Base-by-base conservation (phyloP, 495 filamentous ascomycete species). In the Tuber brumale region DNA sequence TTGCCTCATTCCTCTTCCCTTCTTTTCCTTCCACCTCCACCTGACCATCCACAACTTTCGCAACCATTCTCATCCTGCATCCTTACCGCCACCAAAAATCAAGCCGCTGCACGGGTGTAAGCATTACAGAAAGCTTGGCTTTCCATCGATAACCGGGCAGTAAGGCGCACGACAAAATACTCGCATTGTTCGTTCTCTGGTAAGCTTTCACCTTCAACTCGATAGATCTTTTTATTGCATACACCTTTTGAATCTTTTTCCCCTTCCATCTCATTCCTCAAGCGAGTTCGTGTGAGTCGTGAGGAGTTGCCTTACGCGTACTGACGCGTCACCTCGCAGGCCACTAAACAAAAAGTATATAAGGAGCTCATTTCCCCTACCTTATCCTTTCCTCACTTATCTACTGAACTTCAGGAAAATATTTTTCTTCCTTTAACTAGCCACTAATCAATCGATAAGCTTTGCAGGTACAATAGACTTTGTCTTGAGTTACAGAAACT, bases 321-420 rank as follows among this genome's bases (percentile, higher is more conserved):
- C 27, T 31, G 27, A 66, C 57, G 14, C 57, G 27, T 66, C 27
- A 35, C 57, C 27, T 27, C 27, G 27, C 27, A 18, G 27, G 57
- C 4, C 0, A 10, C 46, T 21, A 61, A 35, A 10, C 27, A 57
- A 46, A 72, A 72, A 21, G 43, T 72, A 44, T 72, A 23, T 72
- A 44, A 69, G 61, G 46, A 21, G 41, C 71, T 8, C 41, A 72
- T 45, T 41, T 35, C 46, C 44, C 27, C 46, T 21, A 89, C 86
- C 75, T 92, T 87, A 48, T 88, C 35, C 85, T 74, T 0, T 82
- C 79, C 21, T 86, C 77, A 9, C 27, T 66, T 35, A 19, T 2
- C 12, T 27, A 18, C 27, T 31, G 3, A 18, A 66, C 12, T 12
- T 35, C 14, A 66, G 2, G 31, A 66, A 35, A 16, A 1, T 0